Evolutionary conservation across 805 yeast genomes (phyloP).

Genomic region (Lipomyces starkeyi): DNA sequence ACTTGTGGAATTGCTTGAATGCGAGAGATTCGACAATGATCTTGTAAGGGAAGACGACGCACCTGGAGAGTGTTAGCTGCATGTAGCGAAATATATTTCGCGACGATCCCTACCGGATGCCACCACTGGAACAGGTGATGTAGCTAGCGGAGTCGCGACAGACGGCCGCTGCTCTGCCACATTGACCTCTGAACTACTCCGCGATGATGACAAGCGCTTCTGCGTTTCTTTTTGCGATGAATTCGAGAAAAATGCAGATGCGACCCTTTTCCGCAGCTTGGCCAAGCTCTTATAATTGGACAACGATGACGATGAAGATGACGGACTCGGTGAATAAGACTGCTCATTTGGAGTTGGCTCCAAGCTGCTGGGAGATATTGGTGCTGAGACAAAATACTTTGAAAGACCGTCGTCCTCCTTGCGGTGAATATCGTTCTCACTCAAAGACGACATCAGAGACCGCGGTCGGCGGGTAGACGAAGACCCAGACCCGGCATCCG

Average conservation of each 20-base stretch:
- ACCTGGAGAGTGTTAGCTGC: constrained; percentile 7
- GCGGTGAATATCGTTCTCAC: constrained; percentile 27
- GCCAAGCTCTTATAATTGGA: constrained; percentile 23
- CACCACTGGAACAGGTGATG: constrained; percentile 12
- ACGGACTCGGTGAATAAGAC: constrained; percentile 29
- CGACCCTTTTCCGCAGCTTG: constrained; percentile 19
- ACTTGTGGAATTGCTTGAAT: constrained; percentile 13
- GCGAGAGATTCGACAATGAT: constrained; percentile 25
- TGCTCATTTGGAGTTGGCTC: constrained; percentile 11
- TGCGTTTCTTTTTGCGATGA: constrained; percentile 11
- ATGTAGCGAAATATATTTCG: background rate
- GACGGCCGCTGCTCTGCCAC: constrained; percentile 13
- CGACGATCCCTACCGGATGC: background rate
- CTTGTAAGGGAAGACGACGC: constrained; percentile 27
- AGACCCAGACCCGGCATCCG: constrained; percentile 3
- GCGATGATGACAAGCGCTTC: constrained; percentile 14
- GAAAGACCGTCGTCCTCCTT: background rate
- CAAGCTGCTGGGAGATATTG: constrained; percentile 17
- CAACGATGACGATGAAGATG: constrained; percentile 29
- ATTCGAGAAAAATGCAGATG: constrained; percentile 24
- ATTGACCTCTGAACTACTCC: constrained; percentile 25
- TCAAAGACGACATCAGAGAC: constrained; percentile 33
- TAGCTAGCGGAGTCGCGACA: constrained; percentile 13
- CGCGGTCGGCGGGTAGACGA: constrained; percentile 20
- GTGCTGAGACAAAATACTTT: constrained; percentile 17